A percentile compares a stretch with the other conserved stretches of the same genome.
These are phyloP conservation scores for Lachnellula occidentalis DNA, from an alignment of 2,329 filamentous ascomycete genomes.

Conservation along the genomic window DNA sequence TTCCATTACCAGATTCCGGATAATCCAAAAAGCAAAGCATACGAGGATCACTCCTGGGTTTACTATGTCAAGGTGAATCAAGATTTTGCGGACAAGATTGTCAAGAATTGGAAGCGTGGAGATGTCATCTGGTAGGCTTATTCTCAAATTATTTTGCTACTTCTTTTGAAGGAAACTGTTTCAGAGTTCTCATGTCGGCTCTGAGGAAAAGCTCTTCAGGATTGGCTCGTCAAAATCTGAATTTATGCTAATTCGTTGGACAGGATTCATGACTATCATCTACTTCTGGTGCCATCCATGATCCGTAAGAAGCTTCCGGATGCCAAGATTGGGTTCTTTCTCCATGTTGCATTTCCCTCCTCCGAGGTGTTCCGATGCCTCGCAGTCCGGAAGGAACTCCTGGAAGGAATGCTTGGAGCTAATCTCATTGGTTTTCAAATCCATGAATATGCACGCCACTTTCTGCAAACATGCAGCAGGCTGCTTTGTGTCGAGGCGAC, in stretches of 20 bases:
- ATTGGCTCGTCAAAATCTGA: too few relatives aligned
- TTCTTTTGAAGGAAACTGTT: too few relatives aligned
- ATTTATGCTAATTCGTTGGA: too few relatives aligned
- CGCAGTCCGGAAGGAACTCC: conserved; percentile 76
- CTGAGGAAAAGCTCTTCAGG: too few relatives aligned
- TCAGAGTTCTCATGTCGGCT: too few relatives aligned
- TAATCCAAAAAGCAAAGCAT: conserved; percentile 96
- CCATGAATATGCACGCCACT: conserved; percentile 87
- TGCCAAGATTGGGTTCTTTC: conserved; percentile 91
- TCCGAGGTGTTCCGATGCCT: conserved; percentile 94
- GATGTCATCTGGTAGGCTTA: conserved; percentile 66
- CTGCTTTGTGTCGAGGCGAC: conserved; percentile 87
- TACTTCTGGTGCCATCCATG: conserved; percentile 84
- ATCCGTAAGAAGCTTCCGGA: conserved; percentile 85
- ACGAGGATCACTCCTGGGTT: conserved; percentile 93
- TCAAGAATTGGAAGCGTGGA: conserved; percentile 87
- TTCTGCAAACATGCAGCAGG: conserved; percentile 91
- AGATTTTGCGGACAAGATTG: conserved; percentile 84
- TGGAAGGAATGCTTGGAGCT: conserved; percentile 88
- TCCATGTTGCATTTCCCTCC: conserved; percentile 92
- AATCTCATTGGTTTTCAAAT: conserved; percentile 94
- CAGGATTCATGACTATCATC: conserved; percentile 85
- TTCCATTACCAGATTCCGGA: conserved; percentile 98
- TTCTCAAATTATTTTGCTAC: too few relatives aligned
- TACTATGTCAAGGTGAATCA: conserved; percentile 92